These are phyloP conservation scores for Xylaria longipes DNA, from an alignment of 495 filamentous ascomycete genomes.

Conservation along the genomic window DNA sequence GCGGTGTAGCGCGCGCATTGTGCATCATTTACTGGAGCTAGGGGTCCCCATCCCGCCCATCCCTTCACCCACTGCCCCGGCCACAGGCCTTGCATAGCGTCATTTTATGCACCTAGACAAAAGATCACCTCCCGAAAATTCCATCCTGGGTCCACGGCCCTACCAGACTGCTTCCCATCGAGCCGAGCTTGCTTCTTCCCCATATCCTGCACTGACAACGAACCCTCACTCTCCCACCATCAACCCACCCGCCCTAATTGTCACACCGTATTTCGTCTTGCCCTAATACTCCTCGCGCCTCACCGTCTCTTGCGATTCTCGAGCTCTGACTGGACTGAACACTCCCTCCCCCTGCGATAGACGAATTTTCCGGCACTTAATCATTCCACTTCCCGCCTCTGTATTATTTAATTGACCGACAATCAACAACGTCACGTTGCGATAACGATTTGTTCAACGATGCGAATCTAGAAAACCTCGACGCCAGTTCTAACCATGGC, in stretches of 20 bases:
- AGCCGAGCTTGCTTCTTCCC: constrained; percentile 15
- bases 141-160: background rate
- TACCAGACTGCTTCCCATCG: constrained; percentile 6
- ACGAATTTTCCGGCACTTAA: background rate
- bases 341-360: constrained; percentile 11
- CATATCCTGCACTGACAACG: background rate
- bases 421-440: background rate
- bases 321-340: background rate
- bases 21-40: constrained; percentile 21
- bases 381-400: background rate
- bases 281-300: background rate
- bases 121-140: constrained; percentile 17
- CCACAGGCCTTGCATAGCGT: constrained; percentile 17
- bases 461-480: constrained; percentile 14
- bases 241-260: background rate
- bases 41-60: background rate
- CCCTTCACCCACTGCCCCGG: constrained; percentile 1
- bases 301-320: background rate
- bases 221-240: background rate
- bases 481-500: constrained; percentile 67
- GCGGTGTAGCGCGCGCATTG: background rate
- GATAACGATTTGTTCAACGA: constrained; percentile 19
- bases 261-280: background rate
- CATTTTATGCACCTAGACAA: constrained; percentile 22
- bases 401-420: constrained; percentile 17